Conservation (phyloP, 179 eudicot species). For the Silene noctiflora region DNA sequence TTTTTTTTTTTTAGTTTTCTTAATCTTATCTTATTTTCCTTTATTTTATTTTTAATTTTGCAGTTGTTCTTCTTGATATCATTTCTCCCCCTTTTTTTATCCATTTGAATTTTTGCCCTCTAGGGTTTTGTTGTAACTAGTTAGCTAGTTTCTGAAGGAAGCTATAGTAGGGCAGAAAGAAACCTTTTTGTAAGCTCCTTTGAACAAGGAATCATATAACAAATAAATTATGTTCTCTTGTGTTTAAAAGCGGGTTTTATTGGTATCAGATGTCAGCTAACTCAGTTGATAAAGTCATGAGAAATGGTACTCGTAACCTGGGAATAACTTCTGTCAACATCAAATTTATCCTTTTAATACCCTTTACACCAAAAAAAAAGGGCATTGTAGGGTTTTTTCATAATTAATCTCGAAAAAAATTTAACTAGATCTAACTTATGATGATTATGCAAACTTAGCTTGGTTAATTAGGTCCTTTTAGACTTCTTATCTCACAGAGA, state of each 20-base stretch:
- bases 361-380: no score
- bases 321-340: no score
- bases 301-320: no score
- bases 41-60: background rate
- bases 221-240: slow-evolving; percentile 15
- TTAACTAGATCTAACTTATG: no score
- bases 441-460: no score
- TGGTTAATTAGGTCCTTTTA: no score
- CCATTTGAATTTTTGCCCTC: slow-evolving; percentile 7
- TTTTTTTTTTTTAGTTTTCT: background rate
- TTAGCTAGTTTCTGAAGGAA: slow-evolving; percentile 1
- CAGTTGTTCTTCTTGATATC: background rate
- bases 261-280: no score
- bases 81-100: background rate
- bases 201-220: slow-evolving; percentile 10
- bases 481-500: no score
- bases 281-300: no score
- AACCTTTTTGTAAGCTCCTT: slow-evolving; percentile 6
- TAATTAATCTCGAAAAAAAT: background rate
- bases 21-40: background rate
- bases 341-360: no score
- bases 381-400: background rate
- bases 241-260: background rate
- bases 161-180: slow-evolving; percentile 16
- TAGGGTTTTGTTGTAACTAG: slow-evolving; percentile 23